Evolutionary conservation across 768 basidiomycete genomes (phyloP), one percentile per base, ranked within the genome.

Genomic region (Lenzites betulinus): DNA sequence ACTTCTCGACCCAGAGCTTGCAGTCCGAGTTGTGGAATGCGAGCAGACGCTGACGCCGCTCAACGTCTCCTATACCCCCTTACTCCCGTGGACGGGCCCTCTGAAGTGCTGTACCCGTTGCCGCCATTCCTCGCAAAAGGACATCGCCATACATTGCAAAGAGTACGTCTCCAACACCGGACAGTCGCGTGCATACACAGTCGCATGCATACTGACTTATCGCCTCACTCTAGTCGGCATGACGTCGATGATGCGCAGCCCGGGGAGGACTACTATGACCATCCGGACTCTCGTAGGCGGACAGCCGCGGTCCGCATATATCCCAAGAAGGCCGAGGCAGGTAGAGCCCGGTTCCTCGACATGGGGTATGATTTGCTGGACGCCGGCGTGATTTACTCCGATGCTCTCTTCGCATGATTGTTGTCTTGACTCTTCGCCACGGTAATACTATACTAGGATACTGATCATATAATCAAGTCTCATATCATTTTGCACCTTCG

Each of bases 261-360:
- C 33, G 46, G 38, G 12, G 54, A 16, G 20, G 54, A 56, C 25
- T 48, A 56, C 35, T 56, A 56, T 26, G 13, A 47, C 9, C 54
- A 56, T 26, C 25, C 35, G 18, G 51, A 53, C 26, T 13, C 23
- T 12, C 20, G 15, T 8, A 16, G 8, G 46, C 25, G 15, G 23
- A 28, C 13, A 2, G 15, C 22, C 3, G 15, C 25, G 8, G 46
- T 48, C 2, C 46, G 46, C 46, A 28, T 48, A 23, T 48, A 48
- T 26, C 46, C 46, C 12, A 26, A 25, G 46, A 25, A 48, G 22
- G 18, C 25, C 22, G 9, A 20, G 9, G 43, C 8, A 25, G 43
- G 43, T 1, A 46, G 20, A 46, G 20, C 43, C 1, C 3, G 20
- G 43, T 20, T 22, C 25, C 20, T 23, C 15, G n/a, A 44, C 16